Evolutionary conservation across 768 basidiomycete genomes (phyloP).

Genomic region (Leucocoprinus sp.): DNA sequence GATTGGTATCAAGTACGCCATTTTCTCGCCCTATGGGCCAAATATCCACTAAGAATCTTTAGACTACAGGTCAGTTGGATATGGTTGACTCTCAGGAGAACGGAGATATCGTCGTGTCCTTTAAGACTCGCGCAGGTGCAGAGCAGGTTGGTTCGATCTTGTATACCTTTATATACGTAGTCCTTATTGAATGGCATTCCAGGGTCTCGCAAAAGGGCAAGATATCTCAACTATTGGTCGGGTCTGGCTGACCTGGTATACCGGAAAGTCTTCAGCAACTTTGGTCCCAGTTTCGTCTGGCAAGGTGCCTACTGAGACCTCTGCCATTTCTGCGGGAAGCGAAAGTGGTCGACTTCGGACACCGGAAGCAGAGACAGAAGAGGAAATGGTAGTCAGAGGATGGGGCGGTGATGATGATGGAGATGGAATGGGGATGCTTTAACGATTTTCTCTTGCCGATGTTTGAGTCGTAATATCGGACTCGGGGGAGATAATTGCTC

Average conservation of each 20-base stretch:
- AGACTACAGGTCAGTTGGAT: slow-evolving; percentile 70
- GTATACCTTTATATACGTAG: neutral
- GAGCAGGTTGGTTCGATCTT: slow-evolving; percentile 49
- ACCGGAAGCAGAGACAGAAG: slow-evolving; percentile 35
- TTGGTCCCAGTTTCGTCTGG: slow-evolving; percentile 12
- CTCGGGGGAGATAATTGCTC: neutral
- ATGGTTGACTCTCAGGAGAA: slow-evolving; percentile 45
- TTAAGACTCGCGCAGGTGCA: slow-evolving; percentile 64
- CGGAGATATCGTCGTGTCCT: slow-evolving; percentile 57
- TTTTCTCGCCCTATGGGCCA: slow-evolving; percentile 6
- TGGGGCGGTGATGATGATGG: slow-evolving; percentile 71
- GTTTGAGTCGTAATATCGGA: neutral
- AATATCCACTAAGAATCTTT: neutral
- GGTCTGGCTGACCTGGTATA: slow-evolving; percentile 63
- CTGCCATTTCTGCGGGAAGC: slow-evolving; percentile 12
- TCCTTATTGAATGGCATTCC: slow-evolving; percentile 12
- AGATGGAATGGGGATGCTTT: slow-evolving; percentile 70
- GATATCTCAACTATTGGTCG: slow-evolving; percentile 59
- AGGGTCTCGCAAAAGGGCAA: slow-evolving; percentile 69
- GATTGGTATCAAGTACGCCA: slow-evolving; percentile 75
- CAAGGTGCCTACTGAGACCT: slow-evolving; percentile 8
- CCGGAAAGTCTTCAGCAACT: slow-evolving; percentile 22
- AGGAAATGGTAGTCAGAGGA: slow-evolving; percentile 56
- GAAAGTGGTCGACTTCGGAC: slow-evolving; percentile 24
- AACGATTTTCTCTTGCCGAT: slow-evolving; percentile 9